A percentile compares a stretch with the other conserved stretches of the same genome.
Evolutionary conservation across 2,329 filamentous ascomycete genomes (phyloP).

Genomic region (Beauveria caledonica): DNA sequence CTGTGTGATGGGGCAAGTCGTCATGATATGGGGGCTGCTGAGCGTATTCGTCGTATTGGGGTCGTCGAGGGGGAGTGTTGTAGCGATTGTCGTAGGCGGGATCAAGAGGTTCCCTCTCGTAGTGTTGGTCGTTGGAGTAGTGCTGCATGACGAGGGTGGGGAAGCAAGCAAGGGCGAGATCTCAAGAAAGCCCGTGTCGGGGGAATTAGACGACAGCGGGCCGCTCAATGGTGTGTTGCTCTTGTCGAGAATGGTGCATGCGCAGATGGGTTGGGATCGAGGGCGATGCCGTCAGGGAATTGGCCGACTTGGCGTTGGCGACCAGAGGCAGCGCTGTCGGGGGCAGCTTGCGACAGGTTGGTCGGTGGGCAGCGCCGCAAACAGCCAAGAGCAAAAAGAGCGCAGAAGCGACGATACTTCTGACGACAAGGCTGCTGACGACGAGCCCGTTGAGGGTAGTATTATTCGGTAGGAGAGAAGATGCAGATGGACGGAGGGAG

Average conservation of each 20-base stretch:
- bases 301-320: neutral
- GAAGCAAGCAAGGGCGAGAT: neutral
- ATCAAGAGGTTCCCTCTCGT: conserved; percentile 30
- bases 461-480: neutral
- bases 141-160: conserved; percentile 22
- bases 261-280: neutral
- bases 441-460: neutral
- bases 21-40: conserved; percentile 21
- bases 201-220: neutral
- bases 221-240: neutral
- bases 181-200: neutral
- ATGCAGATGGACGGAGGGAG: neutral
- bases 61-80: conserved; percentile 5
- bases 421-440: neutral
- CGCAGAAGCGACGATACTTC: no score
- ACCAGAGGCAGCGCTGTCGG: neutral
- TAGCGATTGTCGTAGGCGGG: conserved; percentile 13
- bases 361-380: neutral
- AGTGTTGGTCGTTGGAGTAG: conserved; percentile 23
- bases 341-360: neutral
- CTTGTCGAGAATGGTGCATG: neutral
- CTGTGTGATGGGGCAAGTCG: conserved; percentile 12
- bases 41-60: conserved; percentile 1
- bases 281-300: neutral
- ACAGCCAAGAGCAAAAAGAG: neutral